These are phyloP conservation scores for Orobanche coerulescens DNA, from an alignment of 257 asterid genomes.

Conservation along the genomic window DNA sequence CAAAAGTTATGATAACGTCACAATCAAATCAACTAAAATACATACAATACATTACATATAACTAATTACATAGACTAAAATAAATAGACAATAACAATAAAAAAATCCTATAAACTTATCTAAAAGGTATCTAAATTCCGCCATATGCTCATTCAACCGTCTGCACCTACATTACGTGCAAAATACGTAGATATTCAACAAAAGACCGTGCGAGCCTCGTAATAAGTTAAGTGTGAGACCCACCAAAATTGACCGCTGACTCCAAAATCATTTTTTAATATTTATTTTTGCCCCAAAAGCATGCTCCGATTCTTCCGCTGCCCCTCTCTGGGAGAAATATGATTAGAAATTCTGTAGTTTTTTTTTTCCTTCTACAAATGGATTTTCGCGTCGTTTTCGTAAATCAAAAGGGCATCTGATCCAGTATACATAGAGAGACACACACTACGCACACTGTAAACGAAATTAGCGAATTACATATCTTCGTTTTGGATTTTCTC, in stretches of 20 bases:
- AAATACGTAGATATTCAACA: too few species aligned
- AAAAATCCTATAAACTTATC: too few species aligned
- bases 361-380: slow-evolving; percentile 8
- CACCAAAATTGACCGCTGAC: slow-evolving; percentile 32
- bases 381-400: slow-evolving; percentile 19
- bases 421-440: slow-evolving; percentile 18
- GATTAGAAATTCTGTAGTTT: slow-evolving; percentile 18
- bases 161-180: too few species aligned
- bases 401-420: slow-evolving; percentile 18
- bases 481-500: neutral
- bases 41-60: too few species aligned
- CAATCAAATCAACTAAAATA: too few species aligned
- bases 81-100: too few species aligned
- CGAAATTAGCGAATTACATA: neutral
- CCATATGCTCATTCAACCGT: too few species aligned
- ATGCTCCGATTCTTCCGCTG: slow-evolving; percentile 48
- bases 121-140: too few species aligned
- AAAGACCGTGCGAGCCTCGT: too few species aligned
- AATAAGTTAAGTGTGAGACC: too few species aligned
- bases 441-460: neutral
- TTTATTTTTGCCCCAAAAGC: slow-evolving; percentile 22
- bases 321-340: slow-evolving; percentile 17
- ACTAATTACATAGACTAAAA: too few species aligned
- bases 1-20: too few species aligned
- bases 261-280: slow-evolving; percentile 10